Percentiles rank a stretch among this genome's conserved stretches.
phyloP scores from a whole-genome alignment of 2,329 filamentous ascomycete species.

The Nigrograna mackinnonii region DNA sequence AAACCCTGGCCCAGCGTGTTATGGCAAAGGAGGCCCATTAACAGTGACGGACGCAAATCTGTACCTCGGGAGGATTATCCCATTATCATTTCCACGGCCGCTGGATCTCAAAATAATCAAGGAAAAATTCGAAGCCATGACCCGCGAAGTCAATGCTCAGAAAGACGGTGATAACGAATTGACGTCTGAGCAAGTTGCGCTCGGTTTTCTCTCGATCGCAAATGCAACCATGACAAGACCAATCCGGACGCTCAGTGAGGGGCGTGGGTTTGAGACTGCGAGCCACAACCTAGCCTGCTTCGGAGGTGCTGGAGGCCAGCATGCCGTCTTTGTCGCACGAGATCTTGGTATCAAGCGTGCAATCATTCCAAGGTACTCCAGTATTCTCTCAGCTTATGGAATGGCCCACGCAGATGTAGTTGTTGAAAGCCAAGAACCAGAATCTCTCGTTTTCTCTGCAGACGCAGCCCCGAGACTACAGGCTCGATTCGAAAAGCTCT shows the following conservation, averaged over 20 bases:
- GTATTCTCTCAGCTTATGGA: constrained; percentile 52
- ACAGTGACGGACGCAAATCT: constrained; percentile 1
- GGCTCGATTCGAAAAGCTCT: constrained; percentile 11
- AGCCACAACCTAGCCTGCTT: constrained; percentile 29
- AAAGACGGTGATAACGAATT: constrained; percentile 28
- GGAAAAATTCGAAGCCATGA: constrained; percentile 47
- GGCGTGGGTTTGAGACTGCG: constrained; percentile 20
- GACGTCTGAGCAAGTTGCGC: constrained; percentile 27
- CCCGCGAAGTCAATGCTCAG: constrained; percentile 46
- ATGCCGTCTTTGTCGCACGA: constrained; percentile 48
- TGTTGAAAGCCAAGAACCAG: constrained; percentile 43
- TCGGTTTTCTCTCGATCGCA: constrained; percentile 27
- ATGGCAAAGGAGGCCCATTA: constrained; percentile 1
- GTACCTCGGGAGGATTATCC: not conserved
- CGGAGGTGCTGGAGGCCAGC: constrained; percentile 46
- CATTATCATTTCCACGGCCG: constrained; percentile 20
- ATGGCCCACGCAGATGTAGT: constrained; percentile 53
- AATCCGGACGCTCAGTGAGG: constrained; percentile 30
- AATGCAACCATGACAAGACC: constrained; percentile 35
- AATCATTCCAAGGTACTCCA: constrained; percentile 51
- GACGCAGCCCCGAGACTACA: no score
- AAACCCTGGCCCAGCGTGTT: not conserved
- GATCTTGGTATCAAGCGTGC: constrained; percentile 49
- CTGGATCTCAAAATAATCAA: constrained; percentile 47
- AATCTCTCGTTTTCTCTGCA: no score